phyloP scores from a whole-genome alignment of 495 filamentous ascomycete genomes.

The Venustampulla echinocandica region DNA sequence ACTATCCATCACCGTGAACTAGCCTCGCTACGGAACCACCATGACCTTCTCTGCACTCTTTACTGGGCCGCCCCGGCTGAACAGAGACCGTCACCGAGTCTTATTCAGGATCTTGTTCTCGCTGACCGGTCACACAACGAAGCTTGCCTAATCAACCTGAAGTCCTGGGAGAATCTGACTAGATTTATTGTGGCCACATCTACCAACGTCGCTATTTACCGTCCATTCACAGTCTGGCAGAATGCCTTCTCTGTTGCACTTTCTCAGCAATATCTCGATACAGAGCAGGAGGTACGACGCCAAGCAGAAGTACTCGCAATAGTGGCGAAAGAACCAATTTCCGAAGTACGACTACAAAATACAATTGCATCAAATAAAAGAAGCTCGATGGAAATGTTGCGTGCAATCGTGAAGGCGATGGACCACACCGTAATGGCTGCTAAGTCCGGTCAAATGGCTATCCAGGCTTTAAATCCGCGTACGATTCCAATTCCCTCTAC shows the following conservation, averaged over 20 bases:
- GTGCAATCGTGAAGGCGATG: background rate
- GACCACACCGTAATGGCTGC: background rate
- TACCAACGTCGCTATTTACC: conserved; percentile 43
- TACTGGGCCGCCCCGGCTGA: conserved; percentile 75
- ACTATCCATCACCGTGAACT: conserved; percentile 63
- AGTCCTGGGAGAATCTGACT: conserved; percentile 71
- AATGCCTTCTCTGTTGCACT: conserved; percentile 41
- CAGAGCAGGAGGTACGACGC: conserved; percentile 34
- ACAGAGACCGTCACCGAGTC: conserved; percentile 58
- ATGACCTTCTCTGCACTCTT: conserved; percentile 82
- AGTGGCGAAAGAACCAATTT: background rate
- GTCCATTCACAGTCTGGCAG: conserved; percentile 63
- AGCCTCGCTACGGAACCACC: conserved; percentile 84
- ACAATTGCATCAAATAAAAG: conserved; percentile 4
- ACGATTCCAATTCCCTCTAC: background rate
- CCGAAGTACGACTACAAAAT: conserved; percentile 4
- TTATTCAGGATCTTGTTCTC: conserved; percentile 71
- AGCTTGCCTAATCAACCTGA: conserved; percentile 74
- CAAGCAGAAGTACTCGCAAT: conserved; percentile 7
- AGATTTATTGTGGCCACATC: conserved; percentile 56
- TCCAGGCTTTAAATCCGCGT: conserved; percentile 3
- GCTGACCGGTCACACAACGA: conserved; percentile 73
- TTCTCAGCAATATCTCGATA: conserved; percentile 39
- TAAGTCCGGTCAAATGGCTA: background rate
- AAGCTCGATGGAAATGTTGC: conserved; percentile 6